Percentiles rank a stretch among this genome's conserved stretches.
phyloP scores from a whole-genome alignment of 352 stramenopile genomes.

The Halophytophthora batemanensis region DNA sequence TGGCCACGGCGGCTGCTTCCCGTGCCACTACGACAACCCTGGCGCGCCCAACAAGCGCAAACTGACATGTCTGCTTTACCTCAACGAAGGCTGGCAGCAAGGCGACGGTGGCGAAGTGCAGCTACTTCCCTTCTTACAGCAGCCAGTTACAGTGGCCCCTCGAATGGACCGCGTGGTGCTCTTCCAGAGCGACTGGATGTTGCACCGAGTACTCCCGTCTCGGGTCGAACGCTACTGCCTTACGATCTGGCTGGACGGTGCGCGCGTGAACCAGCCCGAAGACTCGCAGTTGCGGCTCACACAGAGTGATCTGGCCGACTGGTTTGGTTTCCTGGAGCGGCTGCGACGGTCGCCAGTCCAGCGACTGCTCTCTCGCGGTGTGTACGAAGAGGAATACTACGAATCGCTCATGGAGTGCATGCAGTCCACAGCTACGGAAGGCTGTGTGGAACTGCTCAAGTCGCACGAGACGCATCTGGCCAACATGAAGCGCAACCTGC shows the following conservation, averaged over 20 bases:
- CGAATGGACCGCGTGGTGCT: slow-evolving; percentile 73
- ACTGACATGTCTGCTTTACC: slow-evolving; percentile 76
- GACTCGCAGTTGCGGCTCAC: slow-evolving; percentile 63
- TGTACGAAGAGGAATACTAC: slow-evolving; percentile 76
- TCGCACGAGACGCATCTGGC: slow-evolving; percentile 64
- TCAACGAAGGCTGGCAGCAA: slow-evolving; percentile 68
- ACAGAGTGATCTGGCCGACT: slow-evolving; percentile 57
- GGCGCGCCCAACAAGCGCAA: slow-evolving; percentile 72
- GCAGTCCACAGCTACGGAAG: slow-evolving; percentile 41
- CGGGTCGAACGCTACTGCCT: slow-evolving; percentile 54
- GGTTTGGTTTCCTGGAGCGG: slow-evolving; percentile 61
- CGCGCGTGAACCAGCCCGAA: slow-evolving; percentile 44
- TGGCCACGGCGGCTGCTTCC: slow-evolving; percentile 71
- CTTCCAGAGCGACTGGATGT: slow-evolving; percentile 69
- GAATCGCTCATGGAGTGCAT: slow-evolving; percentile 74
- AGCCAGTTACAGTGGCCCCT: slow-evolving; percentile 53
- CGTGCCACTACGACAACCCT: slow-evolving; percentile 84
- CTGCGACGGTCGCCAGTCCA: slow-evolving; percentile 61
- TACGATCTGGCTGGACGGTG: slow-evolving; percentile 64
- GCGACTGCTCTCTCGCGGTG: slow-evolving; percentile 65
- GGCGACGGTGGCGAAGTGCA: slow-evolving; percentile 74
- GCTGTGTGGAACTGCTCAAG: slow-evolving; percentile 57
- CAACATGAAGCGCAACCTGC: slow-evolving; percentile 41
- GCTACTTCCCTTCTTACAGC: slow-evolving; percentile 68
- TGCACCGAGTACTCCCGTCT: slow-evolving; percentile 66